A percentile compares a stretch with the other conserved stretches of the same genome.
Conservation (phyloP, 345 rosid genomes). For the Eucalyptus cloeziana region DNA sequence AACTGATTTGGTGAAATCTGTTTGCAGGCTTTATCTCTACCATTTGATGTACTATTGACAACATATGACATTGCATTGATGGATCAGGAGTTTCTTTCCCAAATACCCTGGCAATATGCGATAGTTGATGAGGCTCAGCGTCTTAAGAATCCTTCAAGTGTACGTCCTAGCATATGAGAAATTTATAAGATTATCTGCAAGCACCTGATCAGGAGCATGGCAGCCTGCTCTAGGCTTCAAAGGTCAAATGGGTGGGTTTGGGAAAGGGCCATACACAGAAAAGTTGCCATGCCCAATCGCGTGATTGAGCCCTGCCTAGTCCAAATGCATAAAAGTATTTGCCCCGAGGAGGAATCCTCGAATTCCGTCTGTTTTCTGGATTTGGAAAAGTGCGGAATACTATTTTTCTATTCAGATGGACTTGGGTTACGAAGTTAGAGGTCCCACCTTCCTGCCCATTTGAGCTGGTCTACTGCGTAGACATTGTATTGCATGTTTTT, state of each 20-base stretch:
- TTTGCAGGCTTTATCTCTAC: slow-evolving; percentile 40
- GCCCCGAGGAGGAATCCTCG: no score
- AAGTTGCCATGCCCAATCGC: background rate
- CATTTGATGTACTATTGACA: slow-evolving; percentile 75
- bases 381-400: no score
- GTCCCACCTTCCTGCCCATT: background rate
- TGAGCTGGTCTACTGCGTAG: background rate
- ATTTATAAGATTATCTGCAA: background rate
- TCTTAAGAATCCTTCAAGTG: slow-evolving; percentile 83
- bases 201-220: background rate
- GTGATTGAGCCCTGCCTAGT: background rate
- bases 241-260: background rate
- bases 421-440: background rate
- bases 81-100: slow-evolving; percentile 80
- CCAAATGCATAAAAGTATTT: no score
- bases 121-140: slow-evolving; percentile 89
- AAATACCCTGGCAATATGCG: slow-evolving; percentile 71
- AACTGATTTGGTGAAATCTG: background rate
- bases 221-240: background rate
- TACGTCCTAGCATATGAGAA: slow-evolving; percentile 14
- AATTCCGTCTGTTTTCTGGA: no score
- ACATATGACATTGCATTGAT: slow-evolving; percentile 65
- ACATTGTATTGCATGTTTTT: background rate
- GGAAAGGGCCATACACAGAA: background rate
- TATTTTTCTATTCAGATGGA: background rate